phyloP scores from a whole-genome alignment of 495 filamentous ascomycete species.

The Hypoxylon lienhwacheense region DNA sequence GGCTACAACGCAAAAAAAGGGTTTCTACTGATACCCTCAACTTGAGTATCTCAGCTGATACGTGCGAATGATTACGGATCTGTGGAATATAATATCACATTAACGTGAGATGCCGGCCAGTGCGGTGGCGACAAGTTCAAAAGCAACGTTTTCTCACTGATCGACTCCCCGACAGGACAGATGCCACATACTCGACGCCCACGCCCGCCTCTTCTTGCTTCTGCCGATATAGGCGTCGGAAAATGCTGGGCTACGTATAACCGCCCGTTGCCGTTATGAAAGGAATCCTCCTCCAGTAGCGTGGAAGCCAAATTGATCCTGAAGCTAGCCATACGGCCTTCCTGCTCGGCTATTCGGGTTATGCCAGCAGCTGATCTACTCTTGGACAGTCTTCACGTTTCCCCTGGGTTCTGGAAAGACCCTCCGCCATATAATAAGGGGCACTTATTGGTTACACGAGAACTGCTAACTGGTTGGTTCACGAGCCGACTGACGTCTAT shows the following conservation, averaged over 20 bases:
- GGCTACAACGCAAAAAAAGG: not conserved
- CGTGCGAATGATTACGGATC: conserved; percentile 8
- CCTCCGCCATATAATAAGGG: conserved; percentile 12
- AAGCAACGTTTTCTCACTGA: conserved; percentile 30
- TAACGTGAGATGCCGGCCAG: conserved; percentile 24
- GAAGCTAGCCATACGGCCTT: conserved; percentile 29
- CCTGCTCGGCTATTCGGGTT: conserved; percentile 31
- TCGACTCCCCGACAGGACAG: conserved; percentile 25
- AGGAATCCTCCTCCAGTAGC: not conserved
- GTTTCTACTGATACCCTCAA: conserved; percentile 10
- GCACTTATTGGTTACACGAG: conserved; percentile 28
- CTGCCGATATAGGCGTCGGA: conserved; percentile 35
- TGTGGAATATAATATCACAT: conserved; percentile 21
- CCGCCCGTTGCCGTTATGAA: conserved; percentile 4
- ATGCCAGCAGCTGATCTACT: conserved; percentile 26
- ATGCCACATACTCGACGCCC: conserved; percentile 29
- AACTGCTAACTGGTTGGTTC: conserved; percentile 17
- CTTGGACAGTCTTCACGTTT: conserved; percentile 19
- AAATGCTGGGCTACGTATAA: conserved; percentile 21
- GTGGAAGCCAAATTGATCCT: conserved; percentile 24
- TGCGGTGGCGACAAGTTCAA: conserved; percentile 33
- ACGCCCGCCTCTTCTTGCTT: conserved; percentile 22
- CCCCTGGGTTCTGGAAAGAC: conserved; percentile 29
- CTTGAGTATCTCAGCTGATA: conserved; percentile 22
- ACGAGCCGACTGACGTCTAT: conserved; percentile 30